phyloP scores from a whole-genome alignment of 129 eudicot genomes.

The Escallonia herrerae region DNA sequence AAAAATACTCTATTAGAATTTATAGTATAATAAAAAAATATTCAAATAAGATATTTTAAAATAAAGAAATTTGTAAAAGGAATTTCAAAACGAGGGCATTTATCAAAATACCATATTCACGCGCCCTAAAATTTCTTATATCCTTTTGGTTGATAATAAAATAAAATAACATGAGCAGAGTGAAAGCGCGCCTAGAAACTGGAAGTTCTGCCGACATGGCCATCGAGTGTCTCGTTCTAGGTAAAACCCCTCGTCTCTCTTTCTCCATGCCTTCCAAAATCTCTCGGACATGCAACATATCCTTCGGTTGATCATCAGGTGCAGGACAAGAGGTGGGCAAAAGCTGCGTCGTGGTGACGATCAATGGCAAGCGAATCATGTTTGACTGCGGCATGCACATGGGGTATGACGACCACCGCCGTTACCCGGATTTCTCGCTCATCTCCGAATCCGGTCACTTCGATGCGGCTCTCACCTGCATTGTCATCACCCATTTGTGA shows the following conservation, averaged over 20 bases:
- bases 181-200: too few relatives aligned
- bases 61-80: too few relatives aligned
- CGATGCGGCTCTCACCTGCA: slow-evolving; percentile 46
- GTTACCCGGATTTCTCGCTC: slow-evolving; percentile 89
- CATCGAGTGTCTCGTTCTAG: slow-evolving; percentile 76
- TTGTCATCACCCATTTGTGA: slow-evolving; percentile 84
- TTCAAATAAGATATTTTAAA: too few relatives aligned
- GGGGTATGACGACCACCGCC: slow-evolving; percentile 62
- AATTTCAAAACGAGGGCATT: too few relatives aligned
- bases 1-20: too few relatives aligned
- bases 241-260: slow-evolving; percentile 19
- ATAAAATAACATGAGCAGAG: too few relatives aligned
- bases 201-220: slow-evolving; percentile 29
- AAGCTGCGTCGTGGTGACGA: slow-evolving; percentile 81
- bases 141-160: too few relatives aligned
- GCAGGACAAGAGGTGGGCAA: slow-evolving; percentile 99
- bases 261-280: background rate
- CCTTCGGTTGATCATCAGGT: slow-evolving; percentile 30
- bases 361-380: slow-evolving; percentile 80
- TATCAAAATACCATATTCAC: too few relatives aligned
- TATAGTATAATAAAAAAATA: too few relatives aligned
- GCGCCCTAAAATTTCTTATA: too few relatives aligned
- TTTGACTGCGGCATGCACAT: slow-evolving; percentile 98
- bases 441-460: slow-evolving; percentile 61
- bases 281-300: background rate